phyloP scores from a whole-genome alignment of 1,139 yeast species.

The Yamadazyma epiphylla region DNA sequence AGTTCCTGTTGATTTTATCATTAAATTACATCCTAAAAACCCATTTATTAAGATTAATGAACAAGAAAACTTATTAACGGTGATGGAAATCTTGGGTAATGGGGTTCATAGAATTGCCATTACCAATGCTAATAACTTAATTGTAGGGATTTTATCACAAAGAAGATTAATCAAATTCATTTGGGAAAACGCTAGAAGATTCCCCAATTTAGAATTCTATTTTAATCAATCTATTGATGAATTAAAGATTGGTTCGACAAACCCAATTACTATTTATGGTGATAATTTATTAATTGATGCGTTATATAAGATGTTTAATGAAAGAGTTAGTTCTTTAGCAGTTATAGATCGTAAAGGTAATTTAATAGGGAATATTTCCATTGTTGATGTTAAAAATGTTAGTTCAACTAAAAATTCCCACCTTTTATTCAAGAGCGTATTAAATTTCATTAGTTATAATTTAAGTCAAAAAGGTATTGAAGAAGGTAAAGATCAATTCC shows the following conservation, averaged over 20 bases:
- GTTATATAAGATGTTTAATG: slow-evolving; percentile 74
- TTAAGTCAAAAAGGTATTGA: slow-evolving; percentile 85
- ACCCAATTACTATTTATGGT: slow-evolving; percentile 76
- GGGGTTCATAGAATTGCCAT: slow-evolving; percentile 94
- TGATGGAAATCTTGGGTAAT: slow-evolving; percentile 79
- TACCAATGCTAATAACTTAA: slow-evolving; percentile 44
- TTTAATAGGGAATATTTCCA: slow-evolving; percentile 86
- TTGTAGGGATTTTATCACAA: slow-evolving; percentile 83
- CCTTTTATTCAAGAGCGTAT: slow-evolving; percentile 73
- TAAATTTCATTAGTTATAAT: slow-evolving; percentile 83
- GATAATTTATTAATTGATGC: slow-evolving; percentile 88
- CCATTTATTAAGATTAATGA: slow-evolving; percentile 78
- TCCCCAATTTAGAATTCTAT: slow-evolving; percentile 72
- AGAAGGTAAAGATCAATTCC: slow-evolving; percentile 94
- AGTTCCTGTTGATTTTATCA: slow-evolving; percentile 78
- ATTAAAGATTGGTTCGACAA: slow-evolving; percentile 63
- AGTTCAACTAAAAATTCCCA: slow-evolving; percentile 83
- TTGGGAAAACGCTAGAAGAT: slow-evolving; percentile 90
- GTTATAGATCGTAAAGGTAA: slow-evolving; percentile 80
- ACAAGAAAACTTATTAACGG: slow-evolving; percentile 62
- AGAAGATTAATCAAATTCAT: slow-evolving; percentile 76
- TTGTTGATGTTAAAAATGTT: slow-evolving; percentile 86
- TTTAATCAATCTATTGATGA: slow-evolving; percentile 65
- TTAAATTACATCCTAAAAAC: slow-evolving; percentile 77
- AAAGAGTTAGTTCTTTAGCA: slow-evolving; percentile 85